Conservation (phyloP, 192 early-diverging fungal species). For the Haplosporangium gracile region DNA sequence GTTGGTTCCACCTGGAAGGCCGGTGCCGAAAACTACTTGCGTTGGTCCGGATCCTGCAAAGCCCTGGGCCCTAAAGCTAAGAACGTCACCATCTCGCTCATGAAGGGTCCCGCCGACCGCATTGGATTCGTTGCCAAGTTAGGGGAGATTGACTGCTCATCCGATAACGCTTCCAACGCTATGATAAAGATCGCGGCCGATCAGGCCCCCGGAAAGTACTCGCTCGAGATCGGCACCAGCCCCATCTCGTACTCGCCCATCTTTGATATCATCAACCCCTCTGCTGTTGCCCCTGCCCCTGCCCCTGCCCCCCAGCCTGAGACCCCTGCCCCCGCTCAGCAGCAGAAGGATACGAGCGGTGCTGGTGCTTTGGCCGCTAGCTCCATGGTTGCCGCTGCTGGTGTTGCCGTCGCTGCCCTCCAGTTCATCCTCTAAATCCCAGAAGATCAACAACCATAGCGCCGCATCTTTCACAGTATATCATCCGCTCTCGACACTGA, state of each 20-base stretch:
- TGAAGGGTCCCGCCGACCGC: constrained; percentile 4
- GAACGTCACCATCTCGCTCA: constrained; percentile 8
- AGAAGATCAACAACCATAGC: not conserved
- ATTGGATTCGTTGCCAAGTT: constrained; percentile 13
- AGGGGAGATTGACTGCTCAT: constrained; percentile 18
- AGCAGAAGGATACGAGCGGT: not conserved
- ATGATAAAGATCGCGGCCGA: not conserved
- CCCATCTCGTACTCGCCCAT: constrained; percentile 20
- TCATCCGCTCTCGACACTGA: not conserved
- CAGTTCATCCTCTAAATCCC: constrained; percentile 25
- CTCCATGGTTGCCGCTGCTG: constrained; percentile 3
- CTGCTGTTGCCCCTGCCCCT: not conserved
- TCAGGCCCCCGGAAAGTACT: constrained; percentile 16
- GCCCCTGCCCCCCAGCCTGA: not conserved
- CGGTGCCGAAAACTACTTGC: constrained; percentile 13
- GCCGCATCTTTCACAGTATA: not conserved
- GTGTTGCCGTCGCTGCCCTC: constrained; percentile 19
- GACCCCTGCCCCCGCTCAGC: not conserved
- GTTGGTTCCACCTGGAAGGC: constrained; percentile 5
- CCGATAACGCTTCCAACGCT: not conserved
- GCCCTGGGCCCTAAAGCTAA: constrained; percentile 7
- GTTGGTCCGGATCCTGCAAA: constrained; percentile 14
- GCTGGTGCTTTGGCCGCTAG: constrained; percentile 12
- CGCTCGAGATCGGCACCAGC: constrained; percentile 10
- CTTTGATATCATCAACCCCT: constrained; percentile 16